Evolutionary conservation across 2,329 filamentous ascomycete species (phyloP), one percentile per base, ranked within the genome.

Genomic region (Mycocentrospora acerina): DNA sequence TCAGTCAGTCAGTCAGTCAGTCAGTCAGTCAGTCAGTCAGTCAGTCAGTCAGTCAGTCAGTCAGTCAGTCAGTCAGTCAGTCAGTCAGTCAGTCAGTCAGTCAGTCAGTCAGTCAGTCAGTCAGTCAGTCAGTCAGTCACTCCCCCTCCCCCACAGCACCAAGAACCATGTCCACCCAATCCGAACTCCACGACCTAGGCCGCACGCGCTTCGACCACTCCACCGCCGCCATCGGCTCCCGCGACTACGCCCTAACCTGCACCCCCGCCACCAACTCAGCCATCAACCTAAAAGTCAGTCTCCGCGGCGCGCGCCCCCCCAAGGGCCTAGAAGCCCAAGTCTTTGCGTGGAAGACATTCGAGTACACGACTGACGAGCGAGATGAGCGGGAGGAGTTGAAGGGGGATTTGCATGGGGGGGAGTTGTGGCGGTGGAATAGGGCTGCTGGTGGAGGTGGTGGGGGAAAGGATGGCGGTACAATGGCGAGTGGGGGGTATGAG

Each of bases 331-430:
- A 65, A 32, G 29, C 35, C 24, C 42, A 57, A 13, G 52, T 62
- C 22, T 61, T 58, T 17, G 57, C 46, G 0, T 66, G 62, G 62
- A 60, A 44, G 10, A 55, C 51, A 2, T 54, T 64, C 32, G 48
- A 54, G 27, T 59, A 48, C 36, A 60, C 51, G 2, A 57, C 51
- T 0, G 48, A 46, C 7, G 60, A 65, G 24, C 37, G 47, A 0
- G 33, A 64, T 34, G 44, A 40, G 18, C 47, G 48, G 5, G 60
- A 60, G 35, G 61, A 62, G 41, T 38, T 57, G 27, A 65, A 66
- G 48, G 61, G 57, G n/a, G 55, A 64, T 36, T 31, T 66, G 29
- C 62, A 66, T 32, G 60, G 56, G 7, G 62, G 62, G 2, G 54
- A 59, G 42, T 31, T 66, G 42, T 60, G 65, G 50, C 53, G 62